These are phyloP conservation scores for Wickerhamiella shivajii DNA, from an alignment of 805 yeast species.

Conservation along the genomic window DNA sequence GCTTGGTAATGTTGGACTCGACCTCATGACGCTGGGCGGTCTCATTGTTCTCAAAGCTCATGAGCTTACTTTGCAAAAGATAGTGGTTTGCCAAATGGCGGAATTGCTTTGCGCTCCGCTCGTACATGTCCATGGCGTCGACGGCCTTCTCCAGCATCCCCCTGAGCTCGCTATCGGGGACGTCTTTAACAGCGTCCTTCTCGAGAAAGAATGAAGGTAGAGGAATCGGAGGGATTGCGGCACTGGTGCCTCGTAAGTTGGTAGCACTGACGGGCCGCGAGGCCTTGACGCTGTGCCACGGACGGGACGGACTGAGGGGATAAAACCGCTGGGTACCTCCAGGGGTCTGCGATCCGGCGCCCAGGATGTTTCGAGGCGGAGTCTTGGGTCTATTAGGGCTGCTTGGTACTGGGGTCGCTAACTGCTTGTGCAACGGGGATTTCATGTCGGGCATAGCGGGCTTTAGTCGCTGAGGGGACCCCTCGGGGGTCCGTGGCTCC, in stretches of 20 bases:
- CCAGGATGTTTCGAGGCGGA: neutral
- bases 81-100: constrained; percentile 16
- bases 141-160: constrained; percentile 13
- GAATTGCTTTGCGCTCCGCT: constrained; percentile 17
- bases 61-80: constrained; percentile 27
- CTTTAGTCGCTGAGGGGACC: too few species aligned
- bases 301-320: constrained; percentile 2
- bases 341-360: constrained; percentile 5
- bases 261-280: neutral
- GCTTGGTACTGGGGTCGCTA: constrained; percentile 6
- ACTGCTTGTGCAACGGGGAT: constrained; percentile 4
- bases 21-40: constrained; percentile 34
- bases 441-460: too few species aligned
- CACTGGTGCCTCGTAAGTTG: neutral
- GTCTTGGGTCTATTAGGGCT: constrained; percentile 3
- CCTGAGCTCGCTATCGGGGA: constrained; percentile 11
- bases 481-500: too few species aligned
- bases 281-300: constrained; percentile 2
- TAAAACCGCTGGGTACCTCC: constrained; percentile 4
- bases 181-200: constrained; percentile 10
- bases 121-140: constrained; percentile 15
- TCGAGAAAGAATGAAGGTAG: constrained; percentile 15
- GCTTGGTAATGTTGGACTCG: constrained; percentile 31
- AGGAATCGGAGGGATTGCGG: constrained; percentile 16
- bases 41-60: constrained; percentile 31